Evolutionary conservation across 129 eudicot genomes (phyloP), one percentile per base, ranked within the genome.

Genomic region (Chrysanthemum makinoi): DNA sequence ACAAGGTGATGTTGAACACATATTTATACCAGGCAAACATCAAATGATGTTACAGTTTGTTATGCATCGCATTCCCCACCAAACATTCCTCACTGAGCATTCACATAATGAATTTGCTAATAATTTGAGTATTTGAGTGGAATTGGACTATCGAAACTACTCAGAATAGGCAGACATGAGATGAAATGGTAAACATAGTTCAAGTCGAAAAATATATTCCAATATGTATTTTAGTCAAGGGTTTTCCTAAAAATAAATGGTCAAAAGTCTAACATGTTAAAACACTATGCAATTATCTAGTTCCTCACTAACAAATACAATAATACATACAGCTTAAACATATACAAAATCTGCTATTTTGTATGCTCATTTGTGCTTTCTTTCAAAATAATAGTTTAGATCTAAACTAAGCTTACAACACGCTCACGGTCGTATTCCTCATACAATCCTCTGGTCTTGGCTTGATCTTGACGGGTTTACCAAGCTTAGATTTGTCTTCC

Each of bases 381-480:
- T 50, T 17, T 68, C 44, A 16, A 70, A 50, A 53, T 56, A 50
- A 18, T 15, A 52, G 19, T 30, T 16, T 43, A 48, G 62, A 71
- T 57, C 68, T 44, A 65, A 44, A 28, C 66, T 70, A 69, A 60
- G 9, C 70, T 71, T 57, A 71, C 54, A 72, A 26, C 57, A 24
- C 59, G 69, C 55, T 63, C 77, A 44, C 14, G 70, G 16, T 48
- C 68, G 59, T 55, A n/a, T 46, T 77, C 75, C 64, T 67, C 68
- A 4, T n/a, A 54, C 71, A 26, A 70, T 56, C 79, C 28, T 84
- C 84, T 6, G 88, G 80, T 71, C 61, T 79, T 14, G 77, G 74
- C 73, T 57, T 87, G 43, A 95, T 88, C 83, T 95, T 95, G 52
- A 95, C 95, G 15, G 99, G 97, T 74, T 94, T 87, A 53, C 97